phyloP scores from a whole-genome alignment of 345 rosid genomes.

The Arabidopsis arenosa region DNA sequence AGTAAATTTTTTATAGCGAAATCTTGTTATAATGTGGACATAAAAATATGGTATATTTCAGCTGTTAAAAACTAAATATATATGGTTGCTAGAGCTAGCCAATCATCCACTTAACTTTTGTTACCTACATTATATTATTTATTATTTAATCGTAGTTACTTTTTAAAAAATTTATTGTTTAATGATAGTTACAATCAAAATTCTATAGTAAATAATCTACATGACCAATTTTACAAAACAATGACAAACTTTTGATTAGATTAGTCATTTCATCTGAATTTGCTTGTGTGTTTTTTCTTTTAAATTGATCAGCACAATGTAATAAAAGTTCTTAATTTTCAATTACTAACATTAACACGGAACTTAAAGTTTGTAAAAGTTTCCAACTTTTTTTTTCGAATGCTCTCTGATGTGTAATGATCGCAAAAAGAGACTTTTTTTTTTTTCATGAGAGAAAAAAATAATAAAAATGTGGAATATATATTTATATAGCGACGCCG shows the following conservation, averaged over 20 bases:
- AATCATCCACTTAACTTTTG: no score
- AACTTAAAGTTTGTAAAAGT: background rate
- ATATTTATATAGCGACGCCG: background rate
- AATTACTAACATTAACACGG: background rate
- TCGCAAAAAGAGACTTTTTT: background rate
- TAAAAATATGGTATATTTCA: no score
- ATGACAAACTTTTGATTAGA: background rate
- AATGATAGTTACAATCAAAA: no score
- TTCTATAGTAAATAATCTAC: no score
- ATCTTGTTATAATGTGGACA: no score
- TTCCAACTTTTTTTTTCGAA: background rate
- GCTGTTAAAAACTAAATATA: no score
- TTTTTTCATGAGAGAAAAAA: background rate
- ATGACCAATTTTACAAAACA: no score
- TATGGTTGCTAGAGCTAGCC: no score
- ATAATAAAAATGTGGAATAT: background rate
- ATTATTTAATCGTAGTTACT: no score
- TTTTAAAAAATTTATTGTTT: no score
- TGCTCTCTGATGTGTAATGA: slow-evolving; percentile 2
- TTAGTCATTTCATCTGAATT: background rate
- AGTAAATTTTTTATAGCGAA: no score
- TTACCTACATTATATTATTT: no score
- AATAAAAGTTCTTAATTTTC: background rate
- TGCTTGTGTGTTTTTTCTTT: background rate
- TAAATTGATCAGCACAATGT: background rate